Percentiles rank a stretch among this genome's conserved stretches.
Conservation (phyloP, 176 grass and related monocot species). For the Hsuehochloa calcarea region DNA sequence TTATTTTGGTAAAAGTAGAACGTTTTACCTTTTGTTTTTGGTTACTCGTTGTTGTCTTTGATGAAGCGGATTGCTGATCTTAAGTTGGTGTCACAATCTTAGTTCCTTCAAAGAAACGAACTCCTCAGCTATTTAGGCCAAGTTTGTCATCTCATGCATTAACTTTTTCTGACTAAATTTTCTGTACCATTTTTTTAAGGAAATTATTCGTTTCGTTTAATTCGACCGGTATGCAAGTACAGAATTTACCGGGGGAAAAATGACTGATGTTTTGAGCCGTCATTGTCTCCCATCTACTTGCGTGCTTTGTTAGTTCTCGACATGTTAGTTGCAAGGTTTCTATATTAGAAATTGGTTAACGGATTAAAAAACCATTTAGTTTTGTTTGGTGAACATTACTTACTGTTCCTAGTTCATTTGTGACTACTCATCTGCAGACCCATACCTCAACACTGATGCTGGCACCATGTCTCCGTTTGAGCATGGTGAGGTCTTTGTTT, state of each 20-base stretch:
- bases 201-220: slow-evolving; percentile 11
- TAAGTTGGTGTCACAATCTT: slow-evolving; percentile 34
- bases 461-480: slow-evolving; percentile 99
- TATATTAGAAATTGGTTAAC: slow-evolving; percentile 32
- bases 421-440: slow-evolving; percentile 65
- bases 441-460: slow-evolving; percentile 98
- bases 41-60: slow-evolving; percentile 7
- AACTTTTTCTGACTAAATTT: background rate
- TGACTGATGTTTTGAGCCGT: background rate
- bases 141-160: slow-evolving; percentile 36
- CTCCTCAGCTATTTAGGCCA: slow-evolving; percentile 11
- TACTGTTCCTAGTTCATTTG: background rate
- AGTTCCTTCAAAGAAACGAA: slow-evolving; percentile 45
- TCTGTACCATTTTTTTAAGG: background rate
- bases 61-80: slow-evolving; percentile 18
- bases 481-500: slow-evolving; percentile 92
- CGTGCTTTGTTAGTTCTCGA: background rate
- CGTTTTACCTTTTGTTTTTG: slow-evolving; percentile 11
- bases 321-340: slow-evolving; percentile 28
- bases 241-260: background rate
- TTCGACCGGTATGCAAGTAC: background rate
- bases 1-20: slow-evolving; percentile 8
- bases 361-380: slow-evolving; percentile 18
- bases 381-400: slow-evolving; percentile 25
- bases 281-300: background rate